These are phyloP conservation scores for Pterothamnion heteromorphum DNA, from an alignment of 31 red algal genomes.

Conservation along the genomic window DNA sequence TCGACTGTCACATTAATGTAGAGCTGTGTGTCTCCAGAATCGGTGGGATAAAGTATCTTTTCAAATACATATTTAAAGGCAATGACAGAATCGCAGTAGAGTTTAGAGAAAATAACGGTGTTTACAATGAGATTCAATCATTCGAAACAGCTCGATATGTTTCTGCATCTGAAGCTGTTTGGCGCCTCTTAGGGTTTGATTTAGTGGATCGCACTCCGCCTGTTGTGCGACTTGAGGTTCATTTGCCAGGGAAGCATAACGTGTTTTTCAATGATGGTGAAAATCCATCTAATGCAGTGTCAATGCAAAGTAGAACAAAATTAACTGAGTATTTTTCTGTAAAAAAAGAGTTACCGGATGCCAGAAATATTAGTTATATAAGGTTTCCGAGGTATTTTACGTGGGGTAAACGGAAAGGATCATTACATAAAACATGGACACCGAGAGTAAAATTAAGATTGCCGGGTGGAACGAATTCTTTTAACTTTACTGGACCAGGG, in stretches of 20 bases:
- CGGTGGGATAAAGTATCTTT: constrained; percentile 20
- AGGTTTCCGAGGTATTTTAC: background rate
- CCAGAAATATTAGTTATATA: background rate
- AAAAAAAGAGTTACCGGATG: background rate
- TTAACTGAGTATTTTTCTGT: background rate
- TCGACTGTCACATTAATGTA: background rate
- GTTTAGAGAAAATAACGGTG: background rate
- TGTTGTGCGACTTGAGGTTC: background rate
- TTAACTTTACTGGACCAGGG: too few relatives aligned
- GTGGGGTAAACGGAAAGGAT: too few relatives aligned
- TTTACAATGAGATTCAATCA: background rate
- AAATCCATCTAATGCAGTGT: background rate
- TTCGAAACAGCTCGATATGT: constrained; percentile 20
- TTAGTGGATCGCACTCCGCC: background rate
- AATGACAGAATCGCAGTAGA: background rate
- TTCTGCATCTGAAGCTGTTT: constrained; percentile 17
- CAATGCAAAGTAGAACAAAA: background rate
- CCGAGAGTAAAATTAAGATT: too few relatives aligned
- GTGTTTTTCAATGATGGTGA: background rate
- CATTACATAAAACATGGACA: too few relatives aligned
- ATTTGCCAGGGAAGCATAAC: background rate
- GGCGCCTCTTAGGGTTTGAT: background rate
- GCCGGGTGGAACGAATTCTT: too few relatives aligned
- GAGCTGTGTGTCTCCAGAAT: background rate
- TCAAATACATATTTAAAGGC: constrained; percentile 32